Conservation (phyloP, 116 monocot genomes). For the Thalassia testudinum region DNA sequence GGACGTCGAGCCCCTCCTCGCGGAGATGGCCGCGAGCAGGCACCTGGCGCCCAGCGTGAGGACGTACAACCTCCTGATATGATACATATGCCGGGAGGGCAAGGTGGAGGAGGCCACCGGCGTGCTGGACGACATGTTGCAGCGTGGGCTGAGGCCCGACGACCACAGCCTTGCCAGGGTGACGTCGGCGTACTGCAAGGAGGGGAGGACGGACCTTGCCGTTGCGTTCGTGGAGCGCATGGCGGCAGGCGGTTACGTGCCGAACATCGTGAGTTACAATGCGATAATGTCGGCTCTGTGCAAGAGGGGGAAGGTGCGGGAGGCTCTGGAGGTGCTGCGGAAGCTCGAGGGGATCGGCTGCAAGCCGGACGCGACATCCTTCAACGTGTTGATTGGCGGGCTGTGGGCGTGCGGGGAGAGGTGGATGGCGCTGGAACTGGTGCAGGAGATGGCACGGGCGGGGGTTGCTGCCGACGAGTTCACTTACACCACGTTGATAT, state of each 20-base stretch:
- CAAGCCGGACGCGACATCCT: slow-evolving; percentile 33
- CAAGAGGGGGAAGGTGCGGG: slow-evolving; percentile 32
- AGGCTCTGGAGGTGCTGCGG: slow-evolving; percentile 35
- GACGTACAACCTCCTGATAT: slow-evolving; percentile 41
- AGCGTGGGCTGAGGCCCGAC: slow-evolving; percentile 34
- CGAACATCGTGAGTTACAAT: slow-evolving; percentile 63
- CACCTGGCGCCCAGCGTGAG: slow-evolving; percentile 16
- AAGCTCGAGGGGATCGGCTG: slow-evolving; percentile 32
- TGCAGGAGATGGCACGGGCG: slow-evolving; percentile 36
- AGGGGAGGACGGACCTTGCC: slow-evolving; percentile 46
- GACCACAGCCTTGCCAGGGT: slow-evolving; percentile 44
- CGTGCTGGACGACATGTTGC: slow-evolving; percentile 36
- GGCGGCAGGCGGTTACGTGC: slow-evolving; percentile 29
- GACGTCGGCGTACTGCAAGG: slow-evolving; percentile 40
- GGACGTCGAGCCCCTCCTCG: slow-evolving; percentile 27
- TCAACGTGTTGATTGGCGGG: slow-evolving; percentile 44
- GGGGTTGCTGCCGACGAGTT: slow-evolving; percentile 49
- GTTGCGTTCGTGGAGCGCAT: slow-evolving; percentile 49
- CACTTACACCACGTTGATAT: slow-evolving; percentile 44
- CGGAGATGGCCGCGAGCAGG: slow-evolving; percentile 24
- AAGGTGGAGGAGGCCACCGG: slow-evolving; percentile 28
- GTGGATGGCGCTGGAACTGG: slow-evolving; percentile 27
- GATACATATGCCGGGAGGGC: slow-evolving; percentile 38
- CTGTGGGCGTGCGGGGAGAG: slow-evolving; percentile 43
- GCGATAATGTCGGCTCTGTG: slow-evolving; percentile 50